Conservation (phyloP, 441 rosid genomes). For the Lepidium campestre region DNA sequence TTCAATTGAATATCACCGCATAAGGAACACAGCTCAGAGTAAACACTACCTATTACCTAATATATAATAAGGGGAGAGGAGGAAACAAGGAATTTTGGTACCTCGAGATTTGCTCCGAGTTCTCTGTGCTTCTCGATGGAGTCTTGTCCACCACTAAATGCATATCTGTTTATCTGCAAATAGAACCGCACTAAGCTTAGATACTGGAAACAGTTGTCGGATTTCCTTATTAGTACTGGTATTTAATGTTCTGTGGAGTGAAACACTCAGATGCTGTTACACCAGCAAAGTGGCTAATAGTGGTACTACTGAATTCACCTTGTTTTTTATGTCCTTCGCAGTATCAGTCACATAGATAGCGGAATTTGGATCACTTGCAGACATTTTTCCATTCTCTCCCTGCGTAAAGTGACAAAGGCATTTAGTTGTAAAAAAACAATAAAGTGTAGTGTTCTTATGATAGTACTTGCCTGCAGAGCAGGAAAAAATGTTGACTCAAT, state of each 20-base stretch:
- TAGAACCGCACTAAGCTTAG: not conserved
- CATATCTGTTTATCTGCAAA: slow-evolving; percentile 66
- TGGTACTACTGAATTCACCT: slow-evolving; percentile 39
- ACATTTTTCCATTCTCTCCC: slow-evolving; percentile 96
- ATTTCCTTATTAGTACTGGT: not conserved
- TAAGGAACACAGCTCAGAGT: not conserved
- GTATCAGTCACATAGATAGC: slow-evolving; percentile 90
- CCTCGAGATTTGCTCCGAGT: slow-evolving; percentile 89
- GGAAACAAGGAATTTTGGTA: slow-evolving; percentile 14
- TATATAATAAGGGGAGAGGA: not conserved
- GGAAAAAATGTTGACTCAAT: slow-evolving; percentile 85
- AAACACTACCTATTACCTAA: not conserved
- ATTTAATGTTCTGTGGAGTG: not conserved
- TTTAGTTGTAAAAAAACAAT: not conserved
- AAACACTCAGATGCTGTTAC: not conserved
- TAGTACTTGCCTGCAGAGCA: slow-evolving; percentile 69
- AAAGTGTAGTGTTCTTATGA: not conserved
- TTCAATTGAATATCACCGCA: not conserved
- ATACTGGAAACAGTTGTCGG: not conserved
- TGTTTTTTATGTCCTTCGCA: slow-evolving; percentile 62
- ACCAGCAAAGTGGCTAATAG: not conserved
- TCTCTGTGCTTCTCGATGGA: slow-evolving; percentile 58
- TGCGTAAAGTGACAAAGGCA: slow-evolving; percentile 23
- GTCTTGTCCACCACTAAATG: slow-evolving; percentile 86
- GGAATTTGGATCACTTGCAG: slow-evolving; percentile 94